Conservation (phyloP, 805 yeast genomes). For the Spathaspora arborariae region DNA sequence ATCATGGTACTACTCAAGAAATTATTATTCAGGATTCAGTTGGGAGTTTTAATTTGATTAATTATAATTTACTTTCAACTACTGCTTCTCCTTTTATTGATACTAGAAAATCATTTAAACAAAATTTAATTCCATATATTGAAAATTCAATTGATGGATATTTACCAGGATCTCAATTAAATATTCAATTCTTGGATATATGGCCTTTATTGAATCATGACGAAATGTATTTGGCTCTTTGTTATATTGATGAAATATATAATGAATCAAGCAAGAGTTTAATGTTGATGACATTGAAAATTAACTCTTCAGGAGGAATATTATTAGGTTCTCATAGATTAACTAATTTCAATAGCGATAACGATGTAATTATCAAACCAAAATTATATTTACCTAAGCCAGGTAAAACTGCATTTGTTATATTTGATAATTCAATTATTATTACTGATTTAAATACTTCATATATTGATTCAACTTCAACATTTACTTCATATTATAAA, state of each 20-base stretch:
- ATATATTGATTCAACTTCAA: constrained; percentile 16
- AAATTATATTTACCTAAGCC: constrained; percentile 55
- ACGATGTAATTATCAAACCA: constrained; percentile 30
- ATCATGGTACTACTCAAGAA: constrained; percentile 44
- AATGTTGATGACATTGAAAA: constrained; percentile 52
- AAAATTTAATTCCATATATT: constrained; percentile 25
- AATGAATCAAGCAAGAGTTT: constrained; percentile 21
- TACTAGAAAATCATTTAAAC: constrained; percentile 23
- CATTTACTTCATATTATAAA: constrained; percentile 24
- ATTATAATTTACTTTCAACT: constrained; percentile 25
- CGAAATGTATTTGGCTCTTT: constrained; percentile 42
- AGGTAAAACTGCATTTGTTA: constrained; percentile 55
- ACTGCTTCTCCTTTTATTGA: constrained; percentile 26
- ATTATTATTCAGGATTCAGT: constrained; percentile 43
- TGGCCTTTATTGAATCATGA: constrained; percentile 39
- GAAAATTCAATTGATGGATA: constrained; percentile 39
- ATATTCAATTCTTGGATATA: constrained; percentile 59
- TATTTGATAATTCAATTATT: constrained; percentile 57
- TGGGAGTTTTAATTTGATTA: constrained; percentile 34
- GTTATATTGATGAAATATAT: constrained; percentile 17
- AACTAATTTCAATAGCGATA: constrained; percentile 31
- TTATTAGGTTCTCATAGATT: constrained; percentile 65
- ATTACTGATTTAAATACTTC: constrained; percentile 55
- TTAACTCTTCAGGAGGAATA: constrained; percentile 48
- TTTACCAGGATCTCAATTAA: constrained; percentile 41